Evolutionary conservation across 139 green algal genomes (phyloP).

Genomic region (Yamagishiella unicocca): DNA sequence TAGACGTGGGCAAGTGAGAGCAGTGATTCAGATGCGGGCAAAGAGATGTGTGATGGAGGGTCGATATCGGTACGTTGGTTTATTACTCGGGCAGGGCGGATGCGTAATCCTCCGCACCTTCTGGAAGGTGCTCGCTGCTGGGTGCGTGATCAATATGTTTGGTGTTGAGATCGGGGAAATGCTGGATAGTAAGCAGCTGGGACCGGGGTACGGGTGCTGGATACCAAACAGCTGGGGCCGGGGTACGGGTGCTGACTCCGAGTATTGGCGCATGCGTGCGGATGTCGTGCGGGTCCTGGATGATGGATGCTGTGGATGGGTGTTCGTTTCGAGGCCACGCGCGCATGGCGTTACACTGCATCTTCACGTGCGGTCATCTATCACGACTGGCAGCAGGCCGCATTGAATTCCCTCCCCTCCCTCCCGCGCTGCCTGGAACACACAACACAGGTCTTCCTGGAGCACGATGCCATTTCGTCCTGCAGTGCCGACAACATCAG

Average conservation of each 20-base stretch:
- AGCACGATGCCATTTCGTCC: neutral
- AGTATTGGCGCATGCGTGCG: too few relatives aligned
- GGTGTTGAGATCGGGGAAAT: neutral
- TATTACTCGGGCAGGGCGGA: neutral
- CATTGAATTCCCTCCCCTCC: neutral
- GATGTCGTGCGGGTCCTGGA: too few relatives aligned
- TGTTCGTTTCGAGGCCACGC: too few relatives aligned
- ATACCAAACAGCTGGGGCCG: too few relatives aligned
- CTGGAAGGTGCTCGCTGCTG: neutral
- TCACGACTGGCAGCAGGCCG: neutral
- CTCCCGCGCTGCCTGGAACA: neutral
- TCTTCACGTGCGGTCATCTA: neutral
- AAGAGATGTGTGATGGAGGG: neutral
- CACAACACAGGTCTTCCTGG: neutral
- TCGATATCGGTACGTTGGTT: neutral
- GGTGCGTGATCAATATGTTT: neutral
- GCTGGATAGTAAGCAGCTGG: too few relatives aligned
- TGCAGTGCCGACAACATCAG: neutral
- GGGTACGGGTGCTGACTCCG: too few relatives aligned
- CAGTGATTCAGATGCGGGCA: neutral
- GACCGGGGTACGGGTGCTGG: too few relatives aligned
- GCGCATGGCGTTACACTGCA: too few relatives aligned
- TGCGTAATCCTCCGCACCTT: neutral
- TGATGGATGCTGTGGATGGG: too few relatives aligned
- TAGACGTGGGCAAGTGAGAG: neutral